These are phyloP conservation scores for Rhizopus arrhizus DNA, from an alignment of 371 early-diverging fungal species.

Conservation along the genomic window DNA sequence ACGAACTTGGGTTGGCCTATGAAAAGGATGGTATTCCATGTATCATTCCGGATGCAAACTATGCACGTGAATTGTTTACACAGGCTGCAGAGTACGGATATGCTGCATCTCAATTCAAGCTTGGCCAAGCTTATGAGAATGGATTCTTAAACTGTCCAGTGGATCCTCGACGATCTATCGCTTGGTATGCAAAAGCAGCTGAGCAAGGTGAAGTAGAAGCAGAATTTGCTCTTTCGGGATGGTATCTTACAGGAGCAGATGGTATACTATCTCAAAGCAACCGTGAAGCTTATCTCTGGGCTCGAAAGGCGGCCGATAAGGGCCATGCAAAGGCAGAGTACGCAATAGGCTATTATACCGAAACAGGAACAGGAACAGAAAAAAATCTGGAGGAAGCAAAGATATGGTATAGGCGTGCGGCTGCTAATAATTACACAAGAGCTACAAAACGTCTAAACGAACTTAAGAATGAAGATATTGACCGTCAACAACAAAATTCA, in stretches of 20 bases:
- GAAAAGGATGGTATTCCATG: constrained; percentile 81
- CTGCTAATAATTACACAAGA: constrained; percentile 71
- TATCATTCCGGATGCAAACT: constrained; percentile 79
- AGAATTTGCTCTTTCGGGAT: constrained; percentile 84
- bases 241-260: constrained; percentile 89
- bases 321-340: constrained; percentile 85
- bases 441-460: constrained; percentile 78
- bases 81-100: constrained; percentile 93
- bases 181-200: constrained; percentile 94
- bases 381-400: constrained; percentile 73
- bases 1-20: constrained; percentile 88
- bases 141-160: constrained; percentile 86
- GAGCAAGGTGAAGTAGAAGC: constrained; percentile 84
- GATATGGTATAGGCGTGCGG: constrained; percentile 78
- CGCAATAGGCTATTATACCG: constrained; percentile 85
- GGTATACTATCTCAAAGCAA: constrained; percentile 79
- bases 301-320: constrained; percentile 82
- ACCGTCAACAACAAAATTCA: constrained; percentile 38
- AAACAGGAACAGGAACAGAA: constrained; percentile 75
- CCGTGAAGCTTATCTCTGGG: constrained; percentile 87
- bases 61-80: constrained; percentile 87
- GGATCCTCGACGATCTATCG: constrained; percentile 89
- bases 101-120: constrained; percentile 88
- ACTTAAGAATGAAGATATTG: constrained; percentile 65
- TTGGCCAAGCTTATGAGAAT: constrained; percentile 94